phyloP scores from a whole-genome alignment of 176 grass and related monocot genomes.

The Panicum miliaceum region DNA sequence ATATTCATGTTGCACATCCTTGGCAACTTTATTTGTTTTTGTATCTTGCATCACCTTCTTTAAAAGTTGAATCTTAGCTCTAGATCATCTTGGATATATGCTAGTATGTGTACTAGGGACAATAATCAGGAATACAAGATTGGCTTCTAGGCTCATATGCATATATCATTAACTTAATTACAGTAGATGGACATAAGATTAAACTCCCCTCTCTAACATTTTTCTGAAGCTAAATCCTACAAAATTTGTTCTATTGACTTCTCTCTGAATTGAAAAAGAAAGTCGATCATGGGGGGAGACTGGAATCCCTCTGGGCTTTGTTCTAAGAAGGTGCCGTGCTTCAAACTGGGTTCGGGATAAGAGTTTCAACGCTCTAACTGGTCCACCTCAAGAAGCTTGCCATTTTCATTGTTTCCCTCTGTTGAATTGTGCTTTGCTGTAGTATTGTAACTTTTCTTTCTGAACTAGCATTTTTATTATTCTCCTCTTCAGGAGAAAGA shows the following conservation, averaged over 20 bases:
- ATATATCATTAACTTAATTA: constrained; percentile 27
- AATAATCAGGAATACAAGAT: constrained; percentile 24
- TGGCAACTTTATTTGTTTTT: constrained; percentile 21
- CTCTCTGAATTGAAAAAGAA: background rate
- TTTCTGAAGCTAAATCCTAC: constrained; percentile 22
- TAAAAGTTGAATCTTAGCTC: constrained; percentile 21
- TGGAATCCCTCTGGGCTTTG: too few species aligned
- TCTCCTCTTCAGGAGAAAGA: constrained; percentile 72
- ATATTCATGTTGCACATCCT: constrained; percentile 34
- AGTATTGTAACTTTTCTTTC: constrained; percentile 14
- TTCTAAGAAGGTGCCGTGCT: too few species aligned
- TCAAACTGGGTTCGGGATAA: background rate
- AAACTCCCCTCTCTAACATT: background rate
- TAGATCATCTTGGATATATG: constrained; percentile 9
- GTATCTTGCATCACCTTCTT: constrained; percentile 1
- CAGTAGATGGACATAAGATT: background rate
- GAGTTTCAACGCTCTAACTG: background rate
- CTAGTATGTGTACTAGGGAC: constrained; percentile 32
- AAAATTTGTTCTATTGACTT: background rate
- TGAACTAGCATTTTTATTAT: constrained; percentile 15
- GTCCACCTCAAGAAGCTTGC: background rate
- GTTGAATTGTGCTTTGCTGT: constrained; percentile 10
- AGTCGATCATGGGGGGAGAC: too few species aligned
- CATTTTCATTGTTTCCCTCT: background rate
- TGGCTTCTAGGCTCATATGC: constrained; percentile 15